Evolutionary conservation across 2,329 filamentous ascomycete species (phyloP).

Genomic region (Diaporthe helianthi): DNA sequence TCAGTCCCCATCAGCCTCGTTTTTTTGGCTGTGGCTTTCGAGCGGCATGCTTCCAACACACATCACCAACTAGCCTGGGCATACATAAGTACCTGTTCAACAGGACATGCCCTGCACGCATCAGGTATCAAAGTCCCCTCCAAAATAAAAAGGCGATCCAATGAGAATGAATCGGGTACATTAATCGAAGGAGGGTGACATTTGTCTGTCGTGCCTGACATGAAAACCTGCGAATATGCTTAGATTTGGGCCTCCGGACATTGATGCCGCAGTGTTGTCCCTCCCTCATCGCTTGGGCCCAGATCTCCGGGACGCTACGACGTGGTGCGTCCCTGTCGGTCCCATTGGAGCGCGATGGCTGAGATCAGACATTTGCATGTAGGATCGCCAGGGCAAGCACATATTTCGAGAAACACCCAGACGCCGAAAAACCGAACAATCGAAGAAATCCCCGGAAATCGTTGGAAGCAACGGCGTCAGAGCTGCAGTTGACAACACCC

Average conservation of each 20-base stretch:
- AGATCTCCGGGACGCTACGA: constrained; percentile 11
- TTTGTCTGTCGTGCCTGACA: constrained; percentile 25
- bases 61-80: not conserved
- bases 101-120: constrained; percentile 11
- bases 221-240: constrained; percentile 4
- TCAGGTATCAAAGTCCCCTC: constrained; percentile 9
- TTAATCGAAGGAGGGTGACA: constrained; percentile 25
- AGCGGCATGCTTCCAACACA: not conserved
- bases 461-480: not conserved
- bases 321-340: not conserved
- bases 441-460: not conserved
- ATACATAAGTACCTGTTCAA: constrained; percentile 5
- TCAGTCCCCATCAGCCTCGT: not conserved
- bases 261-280: constrained; percentile 2
- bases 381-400: constrained; percentile 25
- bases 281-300: constrained; percentile 11
- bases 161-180: constrained; percentile 24
- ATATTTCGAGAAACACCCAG: not conserved
- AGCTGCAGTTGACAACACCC: constrained; percentile 3
- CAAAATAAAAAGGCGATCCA: not conserved
- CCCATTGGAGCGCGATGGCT: not conserved
- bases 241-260: constrained; percentile 6
- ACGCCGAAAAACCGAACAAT: not conserved
- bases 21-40: not conserved
- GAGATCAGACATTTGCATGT: constrained; percentile 7